Evolutionary conservation across 2,329 filamentous ascomycete species (phyloP).

Genomic region (Camillea tinctor): DNA sequence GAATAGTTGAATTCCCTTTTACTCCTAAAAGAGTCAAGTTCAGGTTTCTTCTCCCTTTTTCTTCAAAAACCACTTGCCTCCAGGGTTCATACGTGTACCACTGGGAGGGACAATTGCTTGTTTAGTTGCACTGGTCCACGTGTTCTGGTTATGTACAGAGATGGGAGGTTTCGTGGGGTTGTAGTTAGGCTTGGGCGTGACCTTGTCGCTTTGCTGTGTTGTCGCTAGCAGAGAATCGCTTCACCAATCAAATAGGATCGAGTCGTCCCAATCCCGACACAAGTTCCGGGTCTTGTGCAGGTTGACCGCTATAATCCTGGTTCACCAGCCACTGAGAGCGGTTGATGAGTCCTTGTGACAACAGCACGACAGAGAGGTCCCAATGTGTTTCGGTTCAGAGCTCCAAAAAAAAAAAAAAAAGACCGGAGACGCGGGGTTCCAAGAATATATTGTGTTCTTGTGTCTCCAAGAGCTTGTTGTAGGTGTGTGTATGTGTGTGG

Average conservation of each 20-base stretch:
- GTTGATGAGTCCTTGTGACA: slow-evolving; percentile 8
- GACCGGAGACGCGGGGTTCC: slow-evolving; percentile 13
- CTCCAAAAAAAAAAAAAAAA: slow-evolving; percentile 7
- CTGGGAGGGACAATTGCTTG: slow-evolving; percentile 23
- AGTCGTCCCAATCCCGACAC: slow-evolving; percentile 27
- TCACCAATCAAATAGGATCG: slow-evolving; percentile 27
- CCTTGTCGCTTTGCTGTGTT: slow-evolving; percentile 19
- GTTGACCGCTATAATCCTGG: slow-evolving; percentile 25
- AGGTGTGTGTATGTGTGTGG: no score
- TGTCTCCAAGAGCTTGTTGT: slow-evolving; percentile 7
- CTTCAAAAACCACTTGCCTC: slow-evolving; percentile 15
- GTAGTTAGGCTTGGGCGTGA: slow-evolving; percentile 25
- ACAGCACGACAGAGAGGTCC: slow-evolving; percentile 24
- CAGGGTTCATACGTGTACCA: slow-evolving; percentile 32
- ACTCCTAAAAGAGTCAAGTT: slow-evolving; percentile 23
- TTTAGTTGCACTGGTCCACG: slow-evolving; percentile 31
- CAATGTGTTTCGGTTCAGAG: slow-evolving; percentile 11
- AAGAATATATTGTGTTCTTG: slow-evolving; percentile 24
- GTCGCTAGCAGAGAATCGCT: slow-evolving; percentile 21
- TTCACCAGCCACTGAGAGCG: slow-evolving; percentile 15
- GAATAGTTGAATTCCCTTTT: slow-evolving; percentile 14
- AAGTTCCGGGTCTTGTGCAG: slow-evolving; percentile 26
- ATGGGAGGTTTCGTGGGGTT: slow-evolving; percentile 29
- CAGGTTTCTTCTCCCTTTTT: no score
- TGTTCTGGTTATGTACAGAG: slow-evolving; percentile 27